Evolutionary conservation across 2,329 filamentous ascomycete genomes (phyloP), one percentile per base, ranked within the genome.

Genomic region (Geosmithia putterillii): DNA sequence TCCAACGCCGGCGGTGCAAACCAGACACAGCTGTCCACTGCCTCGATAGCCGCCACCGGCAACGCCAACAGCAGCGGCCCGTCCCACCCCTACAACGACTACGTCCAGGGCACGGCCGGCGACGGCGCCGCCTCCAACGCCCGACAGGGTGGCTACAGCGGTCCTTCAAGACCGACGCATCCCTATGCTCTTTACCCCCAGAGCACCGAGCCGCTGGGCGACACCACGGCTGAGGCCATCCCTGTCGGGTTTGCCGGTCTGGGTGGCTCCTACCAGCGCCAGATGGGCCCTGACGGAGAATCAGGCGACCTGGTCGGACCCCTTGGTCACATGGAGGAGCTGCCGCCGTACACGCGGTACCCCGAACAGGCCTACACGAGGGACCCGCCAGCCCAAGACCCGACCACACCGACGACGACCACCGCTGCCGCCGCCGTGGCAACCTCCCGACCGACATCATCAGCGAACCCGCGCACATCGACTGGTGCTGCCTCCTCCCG

Each of bases 281-380:
- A 82, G 42, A 62, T 86, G 42, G 85, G 83, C 0, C 82, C 86
- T 0, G 84, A 88, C 45, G 86, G 86, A 42, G 87, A 95, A 52
- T 69, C 76, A n/a, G 86, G 83, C 40, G 88, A 89, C 57, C 77
- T 95, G 43, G 82, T 95, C 42, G 88, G 88, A 1, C 85, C 84
- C 1, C 79, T 94, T 54, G 89, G 89, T 1, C 88, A 95, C 56
- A 82, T 84, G 1, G 90, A 96, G 61, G 86, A 94, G 59, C 67
- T 95, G 17, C 90, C 90, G 12, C 90, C 90, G 1, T 96, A 96
- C 57, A 86, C 86, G 14, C 74, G 87, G 58, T 95, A 94, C 60
- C 86, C 89, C 2, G 85, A 94, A 42, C 83, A 86, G 45, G 68
- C 68, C 1, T 81, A 63, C 61, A 73, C 35, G 15, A 12, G 25